Evolutionary conservation across 2,329 filamentous ascomycete species (phyloP), one percentile per base, ranked within the genome.

Genomic region (Plectosphaerella cucumerina): DNA sequence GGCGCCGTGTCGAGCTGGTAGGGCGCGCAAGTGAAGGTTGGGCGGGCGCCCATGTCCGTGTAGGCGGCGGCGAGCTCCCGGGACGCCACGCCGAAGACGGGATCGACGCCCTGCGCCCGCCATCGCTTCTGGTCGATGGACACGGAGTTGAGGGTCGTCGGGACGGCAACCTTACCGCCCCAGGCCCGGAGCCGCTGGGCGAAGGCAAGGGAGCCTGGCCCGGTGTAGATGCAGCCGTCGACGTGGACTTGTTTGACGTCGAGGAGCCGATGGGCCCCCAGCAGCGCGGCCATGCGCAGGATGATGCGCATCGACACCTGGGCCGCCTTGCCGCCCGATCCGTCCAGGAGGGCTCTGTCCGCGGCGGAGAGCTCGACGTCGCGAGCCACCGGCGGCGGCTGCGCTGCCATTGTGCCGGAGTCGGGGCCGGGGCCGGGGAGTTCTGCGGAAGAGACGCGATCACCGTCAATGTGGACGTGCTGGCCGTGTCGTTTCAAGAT

Each of bases 21-120:
- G 0, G 73, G 73, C 0, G 72, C 70, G 47, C 72, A 75, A 4
- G 72, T 76, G 48, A 72, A 75, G 2, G 63, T 74, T 10, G 64
- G 63, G 1, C 51, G 55, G 0, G 70, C 70, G 4, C 72, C 73
- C 69, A 75, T 71, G 5, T 61, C 59, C 0, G 67, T 48, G 48
- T 74, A 75, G 0, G 65, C 58, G 15, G 67, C 58, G 1, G 65
- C 71, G 3, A 75, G 54, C 17, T 61, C 59, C 6, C 61, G 63
- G 1, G 69, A 65, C 1, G 65, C 61, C 4, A 54, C 54, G 2
- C 60, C 65, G 6, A 70, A 57, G 1, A 46, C 50, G 0, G 60
- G 45, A n/a, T 68, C 60, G 2, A 71, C 58, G 1, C 70, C 70
- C 11, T 68, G 59, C 4, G 61, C 61, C 3, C 60, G 61, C 72